Evolutionary conservation across 306 rosid genomes (phyloP), one percentile per base, ranked within the genome.

Genomic region (Casuarina cunninghamiana): DNA sequence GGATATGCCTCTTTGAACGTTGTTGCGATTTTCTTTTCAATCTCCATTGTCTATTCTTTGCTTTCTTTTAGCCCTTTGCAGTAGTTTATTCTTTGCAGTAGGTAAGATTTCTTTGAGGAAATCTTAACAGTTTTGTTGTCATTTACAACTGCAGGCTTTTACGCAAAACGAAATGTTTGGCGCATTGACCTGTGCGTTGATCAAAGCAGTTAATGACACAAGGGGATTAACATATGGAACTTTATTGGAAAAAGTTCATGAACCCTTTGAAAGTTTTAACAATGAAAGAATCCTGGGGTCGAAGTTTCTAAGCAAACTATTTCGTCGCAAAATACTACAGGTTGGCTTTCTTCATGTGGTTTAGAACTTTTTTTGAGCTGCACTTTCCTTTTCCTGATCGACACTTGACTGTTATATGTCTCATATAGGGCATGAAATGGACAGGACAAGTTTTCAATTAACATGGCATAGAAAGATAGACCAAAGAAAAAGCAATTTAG

Each of bases 121-220:
- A 57, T 2, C 19, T 74, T 74, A 65, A 75, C 45, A 42, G 61
- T 38, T 38, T 9, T 49, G 17, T 77, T 75, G 45, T 73, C 77
- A 72, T 17, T 19, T 73, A 70, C 42, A 19, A 39, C 2, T 38
- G 74, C 81, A 94, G 97, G 88, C 83, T 75, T 82, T 89, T 72
- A 55, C 84, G 26, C 84, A 87, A 41, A 83, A 84, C 57, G 70
- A 71, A 50, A 89, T 88, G 95, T 84, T 90, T 60, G 98, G 97
- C 62, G 93, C 90, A 16, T 75, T 92, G 86, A 92, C 97, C 17
- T 92, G 67, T 83, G 72, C 88, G 51, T 63, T 92, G 6, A 80
- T 88, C 44, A 45, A 88, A 60, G 19, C 74, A 61, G 4, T 88
- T 0, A 80, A 26, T 76, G 76, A 50, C 8, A 16, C 37, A 16